Evolutionary conservation across 1,139 yeast genomes (phyloP), one percentile per base, ranked within the genome.

Genomic region (Zygosaccharomyces sapae): DNA sequence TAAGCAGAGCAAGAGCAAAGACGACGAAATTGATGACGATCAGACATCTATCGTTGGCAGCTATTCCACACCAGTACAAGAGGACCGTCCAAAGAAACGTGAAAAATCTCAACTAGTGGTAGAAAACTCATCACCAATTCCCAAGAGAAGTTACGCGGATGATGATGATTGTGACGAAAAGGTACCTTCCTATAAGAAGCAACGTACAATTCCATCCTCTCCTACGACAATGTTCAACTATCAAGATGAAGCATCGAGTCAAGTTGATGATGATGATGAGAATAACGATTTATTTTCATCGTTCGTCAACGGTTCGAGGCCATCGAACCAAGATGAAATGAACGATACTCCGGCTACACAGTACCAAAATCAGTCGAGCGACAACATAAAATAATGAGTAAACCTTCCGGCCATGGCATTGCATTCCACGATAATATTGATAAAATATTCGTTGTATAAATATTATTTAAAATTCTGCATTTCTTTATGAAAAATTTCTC

Each of bases 291-390:
- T 48, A 25, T 51, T 50, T 39, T 51, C 55, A 6, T 51, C 57
- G 9, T 74, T 78, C 47, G 74, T 73, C 50, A 74, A 67, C 43
- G 57, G 47, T 7, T 43, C 47, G 12, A 46, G 49, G 2, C 48
- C 53, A 29, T 35, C 27, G 10, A 41, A 45, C 30, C 44, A 48
- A 13, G 37, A 44, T 16, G 54, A 53, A 31, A 43, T 47, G 19
- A 50, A 50, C 36, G 56, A 59, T 6, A 57, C 61, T 7, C 61
- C 61, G 22, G 55, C 55, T 6, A 55, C 61, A 2, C 55, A 55
- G 31, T 45, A 62, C 63, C 55, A 63, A 56, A 31, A 62, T 72
- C 47, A 73, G 73, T 22, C 57, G 61, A 29, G 65, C 37, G 59
- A 56, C 13, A 36, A 34, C 36, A 3, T 45, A 25, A 49, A 50